Conservation (phyloP, 768 basidiomycete species). For the Baorangia bicolor region DNA sequence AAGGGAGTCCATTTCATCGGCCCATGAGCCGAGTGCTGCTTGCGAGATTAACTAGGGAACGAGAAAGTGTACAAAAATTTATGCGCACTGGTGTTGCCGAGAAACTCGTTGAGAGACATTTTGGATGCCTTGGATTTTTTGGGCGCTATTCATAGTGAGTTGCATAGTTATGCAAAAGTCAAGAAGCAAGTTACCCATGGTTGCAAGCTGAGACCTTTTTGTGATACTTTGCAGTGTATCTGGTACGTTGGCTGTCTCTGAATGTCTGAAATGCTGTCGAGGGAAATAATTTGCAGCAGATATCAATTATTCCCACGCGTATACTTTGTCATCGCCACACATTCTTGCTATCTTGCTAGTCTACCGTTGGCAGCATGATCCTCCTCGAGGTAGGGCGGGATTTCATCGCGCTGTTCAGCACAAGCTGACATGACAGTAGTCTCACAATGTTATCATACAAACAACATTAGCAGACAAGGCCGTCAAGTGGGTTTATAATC, state of each 20-base stretch:
- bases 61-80: slow-evolving; percentile 13
- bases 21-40: slow-evolving; percentile 91
- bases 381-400: slow-evolving; percentile 66
- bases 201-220: slow-evolving; percentile 15
- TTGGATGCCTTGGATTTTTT: slow-evolving; percentile 85
- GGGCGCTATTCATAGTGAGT: slow-evolving; percentile 55
- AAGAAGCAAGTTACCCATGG: slow-evolving; percentile 28
- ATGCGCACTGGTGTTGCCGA: slow-evolving; percentile 76
- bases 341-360: neutral
- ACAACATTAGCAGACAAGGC: slow-evolving; percentile 86
- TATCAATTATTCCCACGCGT: slow-evolving; percentile 30
- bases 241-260: slow-evolving; percentile 3
- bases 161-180: neutral
- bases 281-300: slow-evolving; percentile 21
- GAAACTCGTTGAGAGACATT: slow-evolving; percentile 90
- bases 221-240: slow-evolving; percentile 11
- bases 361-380: slow-evolving; percentile 55
- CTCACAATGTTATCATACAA: slow-evolving; percentile 92
- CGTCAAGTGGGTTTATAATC: slow-evolving; percentile 57
- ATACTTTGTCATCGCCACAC: slow-evolving; percentile 16
- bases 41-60: slow-evolving; percentile 14
- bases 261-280: slow-evolving; percentile 19
- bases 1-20: slow-evolving; percentile 94
- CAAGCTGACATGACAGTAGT: slow-evolving; percentile 42
- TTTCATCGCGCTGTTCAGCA: neutral